Base-by-base conservation (phyloP, 352 stramenopile species). In the Discostella stelligera region DNA sequence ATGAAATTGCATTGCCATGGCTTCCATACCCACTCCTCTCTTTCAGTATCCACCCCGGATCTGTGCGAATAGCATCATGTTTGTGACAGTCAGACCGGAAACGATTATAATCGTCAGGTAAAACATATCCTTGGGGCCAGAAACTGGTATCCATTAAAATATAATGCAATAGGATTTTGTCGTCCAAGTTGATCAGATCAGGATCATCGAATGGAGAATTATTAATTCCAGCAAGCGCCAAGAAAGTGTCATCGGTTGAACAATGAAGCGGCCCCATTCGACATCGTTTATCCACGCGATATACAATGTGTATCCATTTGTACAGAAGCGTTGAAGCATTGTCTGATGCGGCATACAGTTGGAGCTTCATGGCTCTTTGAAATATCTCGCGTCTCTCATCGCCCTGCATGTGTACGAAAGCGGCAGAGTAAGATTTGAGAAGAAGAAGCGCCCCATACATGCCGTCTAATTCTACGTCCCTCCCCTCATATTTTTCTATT, bases 141-240 rank as follows among this genome's bases (percentile, higher is more conserved):
- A 82, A 83, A 23, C 30, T 5, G 7, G 30, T 41, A 41, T 66
- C 48, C 14, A 67, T 68, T 14, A 91, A 32, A 1, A 87, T 21
- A 62, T 63, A 20, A 49, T 91, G 83, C 32, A 91, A 69, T 18
- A 69, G 48, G 23, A 90, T 58, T 67, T 90, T 91, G 54, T 90
- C 86, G 66, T 91, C 86, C 46, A 91, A 66, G 48, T 77, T 54
- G 16, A 88, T 7, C 3, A 91, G 71, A 49, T 60, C 44, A 20
- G 81, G 77, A 83, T 89, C 83, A 78, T 91, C 83, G 52, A 90
- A 84, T 7, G 86, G 81, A 32, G 71, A 85, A 39, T 74, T 78
- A 63, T 91, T 91, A 20, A 83, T 77, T 64, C 68, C 50, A 18
- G 82, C 66, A 60, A 80, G 65, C 18, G 14, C 10, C 23, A 64